Evolutionary conservation across 768 basidiomycete species (phyloP).

Genomic region (Psilocybe cubensis): DNA sequence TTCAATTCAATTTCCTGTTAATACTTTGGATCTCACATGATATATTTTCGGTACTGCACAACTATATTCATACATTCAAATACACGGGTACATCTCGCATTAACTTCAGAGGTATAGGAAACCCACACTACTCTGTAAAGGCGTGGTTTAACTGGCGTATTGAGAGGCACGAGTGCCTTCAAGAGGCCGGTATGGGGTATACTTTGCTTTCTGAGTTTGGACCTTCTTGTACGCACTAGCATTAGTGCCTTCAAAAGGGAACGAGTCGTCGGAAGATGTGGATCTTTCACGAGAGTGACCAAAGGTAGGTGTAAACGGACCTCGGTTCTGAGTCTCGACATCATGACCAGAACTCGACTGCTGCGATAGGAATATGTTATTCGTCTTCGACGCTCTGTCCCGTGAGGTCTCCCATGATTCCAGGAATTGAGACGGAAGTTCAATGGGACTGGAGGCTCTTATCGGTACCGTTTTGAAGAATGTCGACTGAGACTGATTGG

Average conservation of each 20-base stretch:
- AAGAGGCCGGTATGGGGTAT: slow-evolving; percentile 39
- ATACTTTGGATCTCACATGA: no score
- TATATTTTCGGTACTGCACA: no score
- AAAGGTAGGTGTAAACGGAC: slow-evolving; percentile 12
- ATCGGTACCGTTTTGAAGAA: neutral
- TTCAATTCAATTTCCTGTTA: no score
- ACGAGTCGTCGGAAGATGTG: slow-evolving; percentile 29
- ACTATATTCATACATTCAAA: no score
- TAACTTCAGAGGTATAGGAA: no score
- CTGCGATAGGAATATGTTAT: neutral
- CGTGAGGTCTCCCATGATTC: neutral
- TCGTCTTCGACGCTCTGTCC: neutral
- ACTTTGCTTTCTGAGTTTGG: slow-evolving; percentile 33
- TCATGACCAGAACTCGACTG: neutral
- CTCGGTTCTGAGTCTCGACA: neutral
- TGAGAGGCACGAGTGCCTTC: slow-evolving; percentile 37
- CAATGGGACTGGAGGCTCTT: slow-evolving; percentile 2
- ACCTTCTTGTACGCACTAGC: slow-evolving; percentile 39
- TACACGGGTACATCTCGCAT: no score
- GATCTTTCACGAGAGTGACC: slow-evolving; percentile 2
- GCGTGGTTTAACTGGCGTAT: neutral
- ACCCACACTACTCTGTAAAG: neutral
- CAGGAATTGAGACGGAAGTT: slow-evolving; percentile 3
- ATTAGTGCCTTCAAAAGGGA: slow-evolving; percentile 38
- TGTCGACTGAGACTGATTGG: neutral